A percentile compares a stretch with the other conserved stretches of the same genome.
Evolutionary conservation across 352 stramenopile species (phyloP).

Genomic region (Poterioochromonas sp.): DNA sequence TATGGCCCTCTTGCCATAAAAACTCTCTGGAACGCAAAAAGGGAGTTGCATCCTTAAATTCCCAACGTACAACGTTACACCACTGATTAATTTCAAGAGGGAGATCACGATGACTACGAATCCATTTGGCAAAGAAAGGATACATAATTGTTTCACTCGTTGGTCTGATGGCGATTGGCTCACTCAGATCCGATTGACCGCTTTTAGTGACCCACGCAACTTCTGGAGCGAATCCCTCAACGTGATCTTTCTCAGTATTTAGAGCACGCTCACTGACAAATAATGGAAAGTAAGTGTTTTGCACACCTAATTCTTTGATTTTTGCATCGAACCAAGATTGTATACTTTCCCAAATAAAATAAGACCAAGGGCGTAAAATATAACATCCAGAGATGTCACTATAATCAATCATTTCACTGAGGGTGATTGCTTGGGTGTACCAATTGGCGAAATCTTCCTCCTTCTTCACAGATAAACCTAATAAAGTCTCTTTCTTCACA

Average conservation of each 20-base stretch:
- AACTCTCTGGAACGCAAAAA: constrained; percentile 98
- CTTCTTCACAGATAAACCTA: constrained; percentile 79
- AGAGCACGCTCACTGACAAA: constrained; percentile 93
- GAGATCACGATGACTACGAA: constrained; percentile 91
- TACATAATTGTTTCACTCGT: constrained; percentile 99
- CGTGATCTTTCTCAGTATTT: constrained; percentile 95
- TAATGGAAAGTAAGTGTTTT: constrained; percentile 95
- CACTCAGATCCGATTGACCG: constrained; percentile 73
- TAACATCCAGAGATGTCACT: constrained; percentile 99
- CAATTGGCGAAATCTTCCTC: constrained; percentile 81
- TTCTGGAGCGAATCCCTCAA: constrained; percentile 97
- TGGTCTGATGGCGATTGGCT: constrained; percentile 95
- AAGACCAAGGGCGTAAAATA: constrained; percentile 96
- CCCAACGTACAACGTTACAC: constrained; percentile 99
- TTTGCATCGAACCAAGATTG: constrained; percentile 88
- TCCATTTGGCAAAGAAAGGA: constrained; percentile 68
- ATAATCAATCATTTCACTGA: constrained; percentile 98
- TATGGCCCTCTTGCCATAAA: constrained; percentile 98
- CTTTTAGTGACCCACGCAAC: constrained; percentile 82
- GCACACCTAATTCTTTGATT: constrained; percentile 79
- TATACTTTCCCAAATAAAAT: constrained; percentile 98
- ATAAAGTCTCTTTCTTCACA: constrained; percentile 56
- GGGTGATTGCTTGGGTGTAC: constrained; percentile 81
- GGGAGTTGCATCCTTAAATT: constrained; percentile 96
- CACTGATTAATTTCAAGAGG: constrained; percentile 99